Conservation (phyloP, 805 yeast genomes). For the Monosporozyma aquatica region DNA sequence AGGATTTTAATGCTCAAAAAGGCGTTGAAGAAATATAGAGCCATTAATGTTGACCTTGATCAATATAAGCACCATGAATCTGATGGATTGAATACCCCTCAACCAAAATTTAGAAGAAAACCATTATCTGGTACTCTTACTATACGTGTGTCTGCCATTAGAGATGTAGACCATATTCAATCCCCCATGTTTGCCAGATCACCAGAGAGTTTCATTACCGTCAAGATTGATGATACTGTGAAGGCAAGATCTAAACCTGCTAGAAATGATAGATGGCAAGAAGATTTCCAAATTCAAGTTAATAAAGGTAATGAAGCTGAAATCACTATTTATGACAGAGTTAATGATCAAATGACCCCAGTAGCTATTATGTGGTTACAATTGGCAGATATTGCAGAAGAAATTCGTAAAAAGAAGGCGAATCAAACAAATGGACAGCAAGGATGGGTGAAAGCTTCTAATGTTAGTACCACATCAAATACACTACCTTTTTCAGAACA, state of each 20-base stretch:
- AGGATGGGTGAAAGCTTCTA: slow-evolving; percentile 85
- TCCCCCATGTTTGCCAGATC: slow-evolving; percentile 69
- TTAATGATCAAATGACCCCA: slow-evolving; percentile 59
- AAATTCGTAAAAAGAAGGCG: slow-evolving; percentile 81
- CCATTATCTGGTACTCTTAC: slow-evolving; percentile 76
- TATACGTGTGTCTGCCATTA: slow-evolving; percentile 62
- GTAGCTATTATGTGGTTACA: slow-evolving; percentile 91
- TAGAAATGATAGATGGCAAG: slow-evolving; percentile 72
- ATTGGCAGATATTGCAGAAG: slow-evolving; percentile 87
- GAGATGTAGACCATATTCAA: slow-evolving; percentile 89
- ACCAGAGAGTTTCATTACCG: slow-evolving; percentile 67
- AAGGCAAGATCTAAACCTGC: slow-evolving; percentile 67
- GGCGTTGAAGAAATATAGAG: slow-evolving; percentile 79
- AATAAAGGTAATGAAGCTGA: slow-evolving; percentile 92
- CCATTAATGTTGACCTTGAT: slow-evolving; percentile 62
- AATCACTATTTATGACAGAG: slow-evolving; percentile 74
- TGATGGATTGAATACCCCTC: slow-evolving; percentile 49
- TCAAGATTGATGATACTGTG: slow-evolving; percentile 84
- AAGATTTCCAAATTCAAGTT: slow-evolving; percentile 68
- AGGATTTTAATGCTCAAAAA: slow-evolving; percentile 76
- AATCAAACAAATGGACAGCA: slow-evolving; percentile 58
- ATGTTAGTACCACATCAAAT: slow-evolving; percentile 11
- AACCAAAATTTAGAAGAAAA: slow-evolving; percentile 68
- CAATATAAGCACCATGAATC: slow-evolving; percentile 54
- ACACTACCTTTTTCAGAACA: neutral